These are phyloP conservation scores for Daldinia bambusicola DNA, from an alignment of 495 filamentous ascomycete species.

Conservation along the genomic window DNA sequence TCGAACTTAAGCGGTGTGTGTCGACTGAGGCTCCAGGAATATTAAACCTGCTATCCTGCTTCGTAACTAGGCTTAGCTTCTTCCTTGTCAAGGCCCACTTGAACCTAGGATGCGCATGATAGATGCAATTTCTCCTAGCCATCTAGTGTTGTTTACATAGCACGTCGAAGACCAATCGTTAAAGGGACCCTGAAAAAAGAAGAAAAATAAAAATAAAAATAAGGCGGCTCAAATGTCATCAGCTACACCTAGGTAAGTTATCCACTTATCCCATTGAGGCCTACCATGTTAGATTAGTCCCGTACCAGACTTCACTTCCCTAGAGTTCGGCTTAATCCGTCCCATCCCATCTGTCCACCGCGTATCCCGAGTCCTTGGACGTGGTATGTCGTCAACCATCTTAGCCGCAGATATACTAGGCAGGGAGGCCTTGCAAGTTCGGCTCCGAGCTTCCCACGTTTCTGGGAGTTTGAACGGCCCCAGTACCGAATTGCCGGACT, in stretches of 20 bases:
- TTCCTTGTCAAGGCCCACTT: conserved; percentile 10
- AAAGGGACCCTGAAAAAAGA: background rate
- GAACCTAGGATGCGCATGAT: conserved; percentile 8
- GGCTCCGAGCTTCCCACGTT: conserved; percentile 15
- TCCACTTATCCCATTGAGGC: conserved; percentile 5
- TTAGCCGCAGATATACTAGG: conserved; percentile 4
- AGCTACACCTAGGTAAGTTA: background rate
- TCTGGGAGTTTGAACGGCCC: background rate
- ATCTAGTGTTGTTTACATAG: background rate
- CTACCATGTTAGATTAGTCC: conserved; percentile 14
- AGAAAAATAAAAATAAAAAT: background rate
- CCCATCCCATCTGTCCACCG: background rate
- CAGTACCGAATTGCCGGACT: conserved; percentile 24
- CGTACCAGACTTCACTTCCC: conserved; percentile 4
- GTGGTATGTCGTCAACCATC: conserved; percentile 16
- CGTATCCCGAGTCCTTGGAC: conserved; percentile 29
- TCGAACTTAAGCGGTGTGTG: background rate
- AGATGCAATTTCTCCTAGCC: conserved; percentile 2
- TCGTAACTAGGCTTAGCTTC: background rate
- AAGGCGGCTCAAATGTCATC: background rate
- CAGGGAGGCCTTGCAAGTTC: background rate
- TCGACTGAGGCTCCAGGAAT: conserved; percentile 1
- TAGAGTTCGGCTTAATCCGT: conserved; percentile 7
- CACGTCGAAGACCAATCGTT: too few relatives aligned
- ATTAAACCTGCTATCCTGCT: background rate